Base-by-base conservation (phyloP, 805 yeast genomes). In the Starmerella bacillaris region DNA sequence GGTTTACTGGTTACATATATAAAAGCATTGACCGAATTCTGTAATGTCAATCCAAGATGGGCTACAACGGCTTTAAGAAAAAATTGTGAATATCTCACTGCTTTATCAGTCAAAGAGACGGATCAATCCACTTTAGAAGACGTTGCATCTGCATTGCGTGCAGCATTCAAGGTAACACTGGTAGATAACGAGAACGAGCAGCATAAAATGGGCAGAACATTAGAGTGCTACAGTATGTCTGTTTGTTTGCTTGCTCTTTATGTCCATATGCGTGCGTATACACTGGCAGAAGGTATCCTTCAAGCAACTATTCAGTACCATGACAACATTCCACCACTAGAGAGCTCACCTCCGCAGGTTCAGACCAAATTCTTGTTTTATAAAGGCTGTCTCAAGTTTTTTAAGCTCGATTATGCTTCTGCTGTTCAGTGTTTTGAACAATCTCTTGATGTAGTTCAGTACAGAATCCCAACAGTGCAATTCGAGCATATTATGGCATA, bases 241-340 rank as follows among this genome's bases (percentile, higher is more conserved):
- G 41, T 39, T 11, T 21, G 30, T 15, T 32, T 47, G 24, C 35
- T 48, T n/a, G 30, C 41, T 3, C 27, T 45, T 4, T 47, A 48
- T 30, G 43, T 46, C 27, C 24, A 36, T 7, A 37, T 48, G 34
- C 31, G 38, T 11, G 48, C 46, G 4, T 40, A 37, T 21, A 29
- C 48, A 11, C 41, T 45, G 15, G 50, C 49, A 11, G 44, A 43
- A 7, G 51, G 50, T 3, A 37, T 44, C 5, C 16, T 47, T 15
- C 32, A 37, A 21, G 48, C 47, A 3, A 28, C 44, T 9, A 24
- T 21, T 2, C 38, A 37, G 21, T 42, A 42, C 18, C 9, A 34
- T 5, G 12, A 3, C 9, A 31, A 27, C 11, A 28, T 45, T 14
- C 43, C 50, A 5, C 42, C 47, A 5, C 30, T 48, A 3, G 16